Percentiles rank a stretch among this genome's conserved stretches.
Conservation (phyloP, 345 rosid species). For the Triadica sebifera region DNA sequence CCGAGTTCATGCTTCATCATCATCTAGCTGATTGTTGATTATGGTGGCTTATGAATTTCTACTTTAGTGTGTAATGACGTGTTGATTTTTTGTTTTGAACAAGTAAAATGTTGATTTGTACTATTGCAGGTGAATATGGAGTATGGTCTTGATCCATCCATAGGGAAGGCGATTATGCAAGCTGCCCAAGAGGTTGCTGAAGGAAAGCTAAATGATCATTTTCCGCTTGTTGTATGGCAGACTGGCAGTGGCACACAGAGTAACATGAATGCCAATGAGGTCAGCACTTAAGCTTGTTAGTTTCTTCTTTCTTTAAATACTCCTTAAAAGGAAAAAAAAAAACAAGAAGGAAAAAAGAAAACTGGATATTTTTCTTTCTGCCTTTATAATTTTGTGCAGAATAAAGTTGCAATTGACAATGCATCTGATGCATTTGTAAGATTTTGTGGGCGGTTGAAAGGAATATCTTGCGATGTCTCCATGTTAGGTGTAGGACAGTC, state of each 20-base stretch:
- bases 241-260: conserved; percentile 99
- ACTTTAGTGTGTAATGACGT: not conserved
- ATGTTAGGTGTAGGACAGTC: no score
- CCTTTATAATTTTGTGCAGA: not conserved
- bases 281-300: conserved; percentile 15
- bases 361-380: not conserved
- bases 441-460: no score
- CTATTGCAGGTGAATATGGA: conserved; percentile 71
- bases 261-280: conserved; percentile 99
- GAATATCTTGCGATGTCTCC: no score
- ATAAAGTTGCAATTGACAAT: not conserved
- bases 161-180: conserved; percentile 87
- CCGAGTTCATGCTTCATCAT: no score
- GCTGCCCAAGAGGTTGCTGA: conserved; percentile 95
- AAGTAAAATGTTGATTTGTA: not conserved
- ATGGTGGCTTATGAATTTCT: not conserved
- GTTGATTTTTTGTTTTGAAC: not conserved
- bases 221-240: conserved; percentile 95
- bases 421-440: not conserved
- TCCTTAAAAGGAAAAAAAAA: no score
- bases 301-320: not conserved
- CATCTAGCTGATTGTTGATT: not conserved
- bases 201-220: conserved; percentile 81
- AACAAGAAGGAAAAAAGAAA: no score
- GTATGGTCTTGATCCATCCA: conserved; percentile 83